Conservation (phyloP, 2,329 filamentous ascomycete species). For the Cercospora sp. region DNA sequence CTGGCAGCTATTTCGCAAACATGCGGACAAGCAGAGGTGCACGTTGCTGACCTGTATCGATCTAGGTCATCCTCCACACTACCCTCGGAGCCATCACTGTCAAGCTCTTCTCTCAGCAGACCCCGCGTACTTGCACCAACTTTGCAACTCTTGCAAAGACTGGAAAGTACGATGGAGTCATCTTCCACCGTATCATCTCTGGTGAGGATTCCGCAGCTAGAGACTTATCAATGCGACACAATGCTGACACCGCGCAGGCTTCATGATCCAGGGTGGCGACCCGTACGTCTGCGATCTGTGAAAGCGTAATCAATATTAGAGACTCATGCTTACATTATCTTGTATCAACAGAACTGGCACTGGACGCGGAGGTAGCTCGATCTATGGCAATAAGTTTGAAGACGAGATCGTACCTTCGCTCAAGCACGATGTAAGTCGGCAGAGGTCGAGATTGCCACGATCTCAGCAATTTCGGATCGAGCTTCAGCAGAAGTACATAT, state of each 20-base stretch:
- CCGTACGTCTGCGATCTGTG: slow-evolving; percentile 15
- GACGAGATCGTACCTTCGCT: slow-evolving; percentile 81
- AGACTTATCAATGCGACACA: not conserved
- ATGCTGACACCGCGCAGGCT: slow-evolving; percentile 58
- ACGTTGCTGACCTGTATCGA: not conserved
- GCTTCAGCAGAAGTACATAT: not conserved
- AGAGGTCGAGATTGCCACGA: not conserved
- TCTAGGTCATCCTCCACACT: slow-evolving; percentile 35
- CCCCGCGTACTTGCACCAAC: slow-evolving; percentile 36
- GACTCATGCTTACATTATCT: not conserved
- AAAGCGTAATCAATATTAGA: not conserved
- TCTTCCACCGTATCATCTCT: slow-evolving; percentile 54
- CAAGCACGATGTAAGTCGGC: slow-evolving; percentile 64
- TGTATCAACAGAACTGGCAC: slow-evolving; percentile 29
- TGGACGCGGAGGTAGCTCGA: slow-evolving; percentile 65
- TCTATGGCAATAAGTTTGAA: slow-evolving; percentile 84
- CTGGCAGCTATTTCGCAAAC: not conserved
- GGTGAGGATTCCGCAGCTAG: not conserved
- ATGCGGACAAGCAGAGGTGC: not conserved
- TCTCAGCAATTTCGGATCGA: not conserved
- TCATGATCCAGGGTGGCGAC: slow-evolving; percentile 79
- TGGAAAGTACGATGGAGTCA: slow-evolving; percentile 40
- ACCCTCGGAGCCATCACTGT: slow-evolving; percentile 40
- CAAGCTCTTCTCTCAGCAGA: slow-evolving; percentile 36
- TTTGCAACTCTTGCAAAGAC: slow-evolving; percentile 38